Evolutionary conservation across 495 filamentous ascomycete species (phyloP).

Genomic region (Talaromyces thailandensis): DNA sequence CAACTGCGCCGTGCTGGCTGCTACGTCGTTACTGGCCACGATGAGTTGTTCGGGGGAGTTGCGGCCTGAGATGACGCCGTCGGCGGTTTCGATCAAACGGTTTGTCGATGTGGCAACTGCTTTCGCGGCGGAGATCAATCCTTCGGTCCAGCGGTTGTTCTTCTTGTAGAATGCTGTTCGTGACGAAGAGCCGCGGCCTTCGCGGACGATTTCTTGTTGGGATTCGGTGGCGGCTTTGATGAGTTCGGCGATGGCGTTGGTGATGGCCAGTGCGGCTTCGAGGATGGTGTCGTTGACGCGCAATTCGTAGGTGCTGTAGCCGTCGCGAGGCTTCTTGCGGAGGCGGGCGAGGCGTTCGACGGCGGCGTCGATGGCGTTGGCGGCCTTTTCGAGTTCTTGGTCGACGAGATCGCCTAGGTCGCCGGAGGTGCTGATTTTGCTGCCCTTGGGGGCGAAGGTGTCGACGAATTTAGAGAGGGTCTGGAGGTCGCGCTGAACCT

Average conservation of each 20-base stretch:
- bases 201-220: slow-evolving; percentile 95
- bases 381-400: slow-evolving; percentile 84
- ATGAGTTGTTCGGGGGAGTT: slow-evolving; percentile 96
- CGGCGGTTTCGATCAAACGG: slow-evolving; percentile 92
- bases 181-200: slow-evolving; percentile 81
- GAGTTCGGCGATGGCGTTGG: slow-evolving; percentile 89
- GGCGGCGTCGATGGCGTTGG: slow-evolving; percentile 88
- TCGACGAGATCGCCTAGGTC: slow-evolving; percentile 93
- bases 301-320: slow-evolving; percentile 94
- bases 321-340: slow-evolving; percentile 85
- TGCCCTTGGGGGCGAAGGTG: slow-evolving; percentile 75
- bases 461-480: slow-evolving; percentile 87
- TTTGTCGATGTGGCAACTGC: slow-evolving; percentile 89
- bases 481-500: slow-evolving; percentile 86
- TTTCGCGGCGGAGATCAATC: slow-evolving; percentile 92
- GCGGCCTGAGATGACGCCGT: slow-evolving; percentile 83
- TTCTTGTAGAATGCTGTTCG: slow-evolving; percentile 99
- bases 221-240: slow-evolving; percentile 93
- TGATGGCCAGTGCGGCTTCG: slow-evolving; percentile 89
- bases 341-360: slow-evolving; percentile 81
- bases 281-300: slow-evolving; percentile 91
- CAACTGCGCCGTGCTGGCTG: slow-evolving; percentile 89
- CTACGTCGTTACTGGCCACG: slow-evolving; percentile 93
- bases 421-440: slow-evolving; percentile 69
- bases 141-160: slow-evolving; percentile 96